Evolutionary conservation across 208 protist species (phyloP).

Genomic region (Leishmania arabica): DNA sequence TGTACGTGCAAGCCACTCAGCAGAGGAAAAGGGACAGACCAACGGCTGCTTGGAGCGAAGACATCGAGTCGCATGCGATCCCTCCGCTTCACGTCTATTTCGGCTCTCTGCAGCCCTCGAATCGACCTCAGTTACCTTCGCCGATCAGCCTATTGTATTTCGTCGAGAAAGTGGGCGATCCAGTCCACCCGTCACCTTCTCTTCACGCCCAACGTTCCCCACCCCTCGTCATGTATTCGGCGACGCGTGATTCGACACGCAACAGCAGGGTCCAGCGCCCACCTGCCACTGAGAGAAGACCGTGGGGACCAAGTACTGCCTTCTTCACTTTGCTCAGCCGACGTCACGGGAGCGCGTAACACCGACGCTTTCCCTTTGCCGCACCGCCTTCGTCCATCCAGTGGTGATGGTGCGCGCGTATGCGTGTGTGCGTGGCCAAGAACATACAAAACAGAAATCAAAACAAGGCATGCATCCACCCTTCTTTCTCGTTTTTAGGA

Average conservation of each 20-base stretch:
- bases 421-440: not conserved
- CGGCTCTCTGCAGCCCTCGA: not conserved
- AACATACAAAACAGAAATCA: constrained; percentile 21
- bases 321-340: not conserved
- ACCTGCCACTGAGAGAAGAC: not conserved
- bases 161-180: not conserved
- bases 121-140: not conserved
- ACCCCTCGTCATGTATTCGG: not conserved
- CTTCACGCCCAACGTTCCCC: not conserved
- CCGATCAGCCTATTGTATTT: not conserved
- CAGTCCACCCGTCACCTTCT: not conserved
- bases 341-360: not conserved
- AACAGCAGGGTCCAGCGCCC: not conserved
- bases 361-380: not conserved
- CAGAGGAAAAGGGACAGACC: not conserved
- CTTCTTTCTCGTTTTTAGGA: not conserved
- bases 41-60: not conserved
- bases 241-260: not conserved
- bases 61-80: not conserved
- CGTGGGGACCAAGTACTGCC: not conserved
- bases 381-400: not conserved
- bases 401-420: not conserved
- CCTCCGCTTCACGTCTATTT: not conserved
- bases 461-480: not conserved
- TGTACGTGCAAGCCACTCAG: not conserved